These are phyloP conservation scores for Fusarium sp. DNA, from an alignment of 2,329 filamentous ascomycete genomes.

Conservation along the genomic window DNA sequence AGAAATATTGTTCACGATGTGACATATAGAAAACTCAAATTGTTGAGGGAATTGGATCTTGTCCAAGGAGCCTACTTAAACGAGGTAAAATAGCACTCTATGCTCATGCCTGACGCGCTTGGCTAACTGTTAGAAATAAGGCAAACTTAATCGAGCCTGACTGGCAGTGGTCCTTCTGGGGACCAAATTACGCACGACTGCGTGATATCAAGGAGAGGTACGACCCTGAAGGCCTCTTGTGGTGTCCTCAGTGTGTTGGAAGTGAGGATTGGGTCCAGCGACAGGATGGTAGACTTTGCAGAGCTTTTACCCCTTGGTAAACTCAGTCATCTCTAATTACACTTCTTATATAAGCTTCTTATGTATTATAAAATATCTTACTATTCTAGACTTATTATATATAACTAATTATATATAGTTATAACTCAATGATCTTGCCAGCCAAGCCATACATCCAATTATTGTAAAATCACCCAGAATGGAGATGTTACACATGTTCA, in stretches of 20 bases:
- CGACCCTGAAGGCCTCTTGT: background rate
- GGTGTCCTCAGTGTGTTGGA: slow-evolving; percentile 5
- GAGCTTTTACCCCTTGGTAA: background rate
- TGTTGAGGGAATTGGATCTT: background rate
- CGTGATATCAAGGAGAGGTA: background rate
- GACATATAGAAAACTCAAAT: background rate
- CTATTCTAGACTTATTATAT: too few species aligned
- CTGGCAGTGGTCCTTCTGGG: slow-evolving; percentile 10
- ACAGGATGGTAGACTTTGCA: background rate
- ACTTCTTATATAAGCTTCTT: too few species aligned
- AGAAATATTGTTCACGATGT: background rate
- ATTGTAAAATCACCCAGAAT: too few species aligned
- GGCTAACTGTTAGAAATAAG: background rate
- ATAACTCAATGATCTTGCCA: too few species aligned
- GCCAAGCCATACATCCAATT: too few species aligned
- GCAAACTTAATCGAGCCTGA: background rate
- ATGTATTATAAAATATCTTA: too few species aligned
- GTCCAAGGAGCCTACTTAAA: background rate
- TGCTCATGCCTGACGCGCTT: fast-evolving
- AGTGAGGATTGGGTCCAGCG: slow-evolving; percentile 8
- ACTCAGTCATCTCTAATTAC: background rate
- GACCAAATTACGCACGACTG: background rate
- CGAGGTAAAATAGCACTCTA: background rate
- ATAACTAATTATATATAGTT: too few species aligned
- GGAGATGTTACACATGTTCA: too few species aligned